A percentile compares a stretch with the other conserved stretches of the same genome.
Conservation (phyloP, 179 eudicot species). For the Patellifolia procumbens region DNA sequence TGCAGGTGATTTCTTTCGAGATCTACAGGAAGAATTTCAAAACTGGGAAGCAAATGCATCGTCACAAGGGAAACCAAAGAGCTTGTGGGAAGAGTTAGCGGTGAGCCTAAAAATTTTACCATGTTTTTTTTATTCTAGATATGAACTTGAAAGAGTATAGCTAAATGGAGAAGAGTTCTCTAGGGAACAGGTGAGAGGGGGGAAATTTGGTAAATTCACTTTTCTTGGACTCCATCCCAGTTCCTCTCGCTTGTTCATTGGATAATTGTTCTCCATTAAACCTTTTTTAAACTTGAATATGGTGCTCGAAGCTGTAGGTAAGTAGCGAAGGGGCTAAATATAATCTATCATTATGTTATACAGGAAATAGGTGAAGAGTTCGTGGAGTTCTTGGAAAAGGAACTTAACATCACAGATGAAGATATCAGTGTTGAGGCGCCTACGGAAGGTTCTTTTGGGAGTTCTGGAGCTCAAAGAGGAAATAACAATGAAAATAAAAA, state of each 20-base stretch:
- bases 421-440: conserved; percentile 29
- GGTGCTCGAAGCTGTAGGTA: not conserved
- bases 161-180: too few relatives aligned
- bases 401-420: conserved; percentile 62
- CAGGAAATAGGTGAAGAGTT: conserved; percentile 99
- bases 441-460: conserved; percentile 27
- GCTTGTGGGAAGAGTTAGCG: conserved; percentile 96
- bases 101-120: conserved; percentile 39
- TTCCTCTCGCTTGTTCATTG: too few relatives aligned
- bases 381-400: conserved; percentile 96
- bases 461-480: conserved; percentile 34
- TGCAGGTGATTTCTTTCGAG: conserved; percentile 86
- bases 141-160: not conserved
- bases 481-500: conserved; percentile 32
- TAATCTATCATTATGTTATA: not conserved
- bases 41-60: conserved; percentile 86
- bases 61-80: conserved; percentile 90
- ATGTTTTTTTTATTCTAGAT: not conserved
- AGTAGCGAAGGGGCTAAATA: not conserved
- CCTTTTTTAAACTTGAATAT: not conserved
- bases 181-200: too few relatives aligned
- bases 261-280: too few relatives aligned
- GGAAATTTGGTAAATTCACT: too few relatives aligned
- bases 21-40: conserved; percentile 81
- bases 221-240: too few relatives aligned